Percentiles rank a stretch among this genome's conserved stretches.
phyloP scores from a whole-genome alignment of 116 monocot species.

The Trichopus zeylanicus region DNA sequence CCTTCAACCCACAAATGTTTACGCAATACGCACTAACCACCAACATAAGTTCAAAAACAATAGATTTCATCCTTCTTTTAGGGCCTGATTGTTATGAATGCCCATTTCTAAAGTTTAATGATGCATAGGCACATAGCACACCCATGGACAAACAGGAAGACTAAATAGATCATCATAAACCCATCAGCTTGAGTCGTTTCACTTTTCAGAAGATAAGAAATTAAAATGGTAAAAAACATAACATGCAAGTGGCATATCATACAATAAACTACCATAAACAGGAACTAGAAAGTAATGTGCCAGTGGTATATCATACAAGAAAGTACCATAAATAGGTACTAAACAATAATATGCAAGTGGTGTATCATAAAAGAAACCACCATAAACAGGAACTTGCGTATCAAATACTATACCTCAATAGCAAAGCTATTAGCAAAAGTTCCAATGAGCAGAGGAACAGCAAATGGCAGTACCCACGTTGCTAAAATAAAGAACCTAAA shows the following conservation, averaged over 20 bases:
- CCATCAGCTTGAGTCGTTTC: no score
- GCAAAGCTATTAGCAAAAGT: conserved; percentile 65
- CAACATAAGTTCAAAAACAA: no score
- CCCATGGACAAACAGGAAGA: background rate
- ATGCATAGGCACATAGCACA: background rate
- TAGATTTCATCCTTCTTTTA: background rate
- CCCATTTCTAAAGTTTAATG: background rate
- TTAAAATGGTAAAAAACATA: background rate
- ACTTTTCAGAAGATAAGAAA: background rate
- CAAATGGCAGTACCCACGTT: conserved; percentile 80
- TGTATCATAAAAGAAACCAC: no score
- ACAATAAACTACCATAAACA: no score
- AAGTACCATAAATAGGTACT: no score
- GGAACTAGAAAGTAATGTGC: no score
- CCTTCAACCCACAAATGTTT: no score
- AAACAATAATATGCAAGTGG: no score
- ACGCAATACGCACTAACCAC: no score
- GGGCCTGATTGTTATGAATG: background rate
- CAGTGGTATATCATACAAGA: no score
- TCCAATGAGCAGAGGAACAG: conserved; percentile 70
- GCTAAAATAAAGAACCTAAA: conserved; percentile 81
- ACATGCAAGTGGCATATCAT: no score
- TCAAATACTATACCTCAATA: conserved; percentile 51
- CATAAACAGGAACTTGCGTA: background rate
- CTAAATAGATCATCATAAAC: background rate